Evolutionary conservation across 805 yeast species (phyloP), one percentile per base, ranked within the genome.

Genomic region (Suhomyces sp.): DNA sequence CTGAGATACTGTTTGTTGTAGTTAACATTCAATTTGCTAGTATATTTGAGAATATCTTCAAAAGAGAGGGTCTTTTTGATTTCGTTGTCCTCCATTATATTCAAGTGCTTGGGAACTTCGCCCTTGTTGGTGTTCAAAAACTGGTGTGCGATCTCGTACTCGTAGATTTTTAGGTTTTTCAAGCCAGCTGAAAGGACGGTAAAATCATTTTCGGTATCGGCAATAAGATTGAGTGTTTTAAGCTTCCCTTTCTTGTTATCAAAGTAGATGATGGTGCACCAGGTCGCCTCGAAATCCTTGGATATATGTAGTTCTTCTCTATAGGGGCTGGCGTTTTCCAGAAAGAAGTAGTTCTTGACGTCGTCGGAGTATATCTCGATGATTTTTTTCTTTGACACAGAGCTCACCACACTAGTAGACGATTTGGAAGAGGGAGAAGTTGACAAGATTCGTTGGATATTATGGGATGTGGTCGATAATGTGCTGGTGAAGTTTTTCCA

Each of bases 181-280:
- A 92, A 76, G 48, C 83, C 79, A 35, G 72, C 70, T 1, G 81
- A 80, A 12, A 91, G 67, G 37, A 80, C 77, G 43, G 76, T 75
- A 15, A 87, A 65, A 29, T 89, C 83, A 29, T 73, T 85, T 61
- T 63, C 89, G 74, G 57, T 78, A 54, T 59, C 87, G 0, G 96
- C 91, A 7, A 92, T 82, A 13, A 91, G 68, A 68, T 93, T 97
- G 49, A 94, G 66, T 0, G 92, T 87, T 60, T 89, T 88, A 44
- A 89, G 72, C 63, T 86, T 88, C 48, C 80, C 75, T 50, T 79
- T 83, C 5, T 80, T 74, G 6, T 78, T 75, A 55, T 82, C 79
- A 51, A 76, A 80, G 63, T 89, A 93, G 10, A 90, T 82, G 29
- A 93, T 80, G 0, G 96, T 85, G 0, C 89, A 77, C 99, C 99